Evolutionary conservation across 768 basidiomycete genomes (phyloP), one percentile per base, ranked within the genome.

Genomic region (Amanita exitialis): DNA sequence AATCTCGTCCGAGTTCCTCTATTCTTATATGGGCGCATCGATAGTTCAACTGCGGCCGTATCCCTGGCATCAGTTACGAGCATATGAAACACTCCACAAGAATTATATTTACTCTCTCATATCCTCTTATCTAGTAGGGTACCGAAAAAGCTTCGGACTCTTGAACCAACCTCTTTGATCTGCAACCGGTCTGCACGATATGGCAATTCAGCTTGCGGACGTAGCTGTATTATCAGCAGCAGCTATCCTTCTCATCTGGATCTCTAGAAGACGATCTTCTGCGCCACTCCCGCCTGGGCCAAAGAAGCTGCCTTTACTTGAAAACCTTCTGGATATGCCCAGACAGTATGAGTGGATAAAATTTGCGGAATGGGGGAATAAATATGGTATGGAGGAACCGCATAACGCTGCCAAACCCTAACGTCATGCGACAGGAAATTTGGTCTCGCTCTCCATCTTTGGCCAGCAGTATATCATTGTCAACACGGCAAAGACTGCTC

Each of bases 271-370:
- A 20, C 50, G 47, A 25, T 59, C 54, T 23, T 47, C 54, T 27
- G 49, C 69, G 10, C 62, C 61, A n/a, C 59, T 68, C 3, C 75
- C 73, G 12, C 66, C 68, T 9, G 70, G 75, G 8, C 75, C 75
- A 10, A 67, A 61, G 44, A 66, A 66, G 23, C 56, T 71, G 12
- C 75, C 74, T 6, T 38, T 76, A 6, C 25, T 77, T 32, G 75
- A 74, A 1, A 77, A 76, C 53, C 55, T 74, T n/a, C 60, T 72
- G 3, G 67, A 72, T 41, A 64, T 76, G 56, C 75, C 76, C 10
- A 61, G 67, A 6, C 49, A 57, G 35, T 67, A 64, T 23, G 64
- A 68, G n/a, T 77, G 74, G 73, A 56, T 72, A 50, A 62, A 67
- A 21, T 75, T 69, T 51, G 32, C 61, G 3, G 55, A 66, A 44